Evolutionary conservation across 1,284 basidiomycete genomes (phyloP), one percentile per base, ranked within the genome.

Genomic region (Puccinia horiana): DNA sequence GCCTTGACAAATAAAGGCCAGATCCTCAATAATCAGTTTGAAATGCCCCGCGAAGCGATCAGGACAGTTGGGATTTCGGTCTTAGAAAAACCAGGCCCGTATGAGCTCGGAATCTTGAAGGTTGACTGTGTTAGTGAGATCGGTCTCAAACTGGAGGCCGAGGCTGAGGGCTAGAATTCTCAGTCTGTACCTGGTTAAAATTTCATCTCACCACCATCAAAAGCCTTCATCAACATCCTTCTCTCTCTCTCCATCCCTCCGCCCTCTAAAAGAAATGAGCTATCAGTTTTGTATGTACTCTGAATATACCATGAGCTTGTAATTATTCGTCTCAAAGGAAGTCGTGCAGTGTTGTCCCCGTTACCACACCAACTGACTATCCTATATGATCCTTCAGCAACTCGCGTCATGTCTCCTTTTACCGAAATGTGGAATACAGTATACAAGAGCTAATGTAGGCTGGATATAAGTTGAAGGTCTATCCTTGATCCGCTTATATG

Each of bases 1-100:
- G 91, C 94, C 23, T 89, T 94, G 72, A 95, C 93, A 37, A 95
- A 94, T 85, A 90, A 91, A 0, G 95, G 94, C 3, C 91, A 93
- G 85, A 87, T 94, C 67, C 88, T 90, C 49, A 91, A 86, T 54
- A 85, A 86, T 65, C 88, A 93, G 84, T 90, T 95, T 52, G 87
- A 87, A 75, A 94, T 96, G 92, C 90, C 91, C 85, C 89, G 90
- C 23, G 91, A 94, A 83, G 91, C 90, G 80, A 88, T 96, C 18
- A 90, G 92, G 76, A 93, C 92, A 20, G 89, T 96, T 20, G 95
- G 95, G 2, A 92, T 96, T 47, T 94, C 93, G 0, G 87, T 95
- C 20, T 88, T 95, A 9, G 93, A 93, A 16, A 82, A 78, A 73
- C 83, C 84, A 76, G 85, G 85, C 4, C 67, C 83, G 82, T 84